A percentile compares a stretch with the other conserved stretches of the same genome.
Evolutionary conservation across 495 filamentous ascomycete genomes (phyloP).

Genomic region (Talaromyces nanjingensis): DNA sequence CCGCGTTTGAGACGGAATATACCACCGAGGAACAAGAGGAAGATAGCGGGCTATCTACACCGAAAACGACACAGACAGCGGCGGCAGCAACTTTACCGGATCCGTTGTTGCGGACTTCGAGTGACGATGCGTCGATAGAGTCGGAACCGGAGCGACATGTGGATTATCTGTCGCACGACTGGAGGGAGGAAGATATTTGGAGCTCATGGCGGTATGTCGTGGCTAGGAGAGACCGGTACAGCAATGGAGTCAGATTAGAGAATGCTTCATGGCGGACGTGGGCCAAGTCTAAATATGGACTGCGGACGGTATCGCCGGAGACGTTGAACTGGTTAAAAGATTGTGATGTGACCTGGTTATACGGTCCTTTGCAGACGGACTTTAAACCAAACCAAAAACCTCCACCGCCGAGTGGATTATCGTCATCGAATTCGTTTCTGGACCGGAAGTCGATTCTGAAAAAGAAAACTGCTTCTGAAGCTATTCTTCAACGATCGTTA

Average conservation of each 20-base stretch:
- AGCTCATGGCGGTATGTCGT: slow-evolving; percentile 92
- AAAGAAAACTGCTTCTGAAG: slow-evolving; percentile 91
- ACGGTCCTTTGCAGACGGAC: slow-evolving; percentile 80
- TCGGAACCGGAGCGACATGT: slow-evolving; percentile 83
- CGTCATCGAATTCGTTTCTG: slow-evolving; percentile 74
- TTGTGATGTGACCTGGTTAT: slow-evolving; percentile 95
- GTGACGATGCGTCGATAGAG: slow-evolving; percentile 76
- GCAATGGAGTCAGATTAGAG: slow-evolving; percentile 74
- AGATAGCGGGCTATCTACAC: not conserved
- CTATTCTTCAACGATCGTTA: slow-evolving; percentile 86
- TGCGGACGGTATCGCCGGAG: slow-evolving; percentile 83
- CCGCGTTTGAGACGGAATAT: slow-evolving; percentile 48
- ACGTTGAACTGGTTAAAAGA: slow-evolving; percentile 95
- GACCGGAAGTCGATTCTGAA: slow-evolving; percentile 92
- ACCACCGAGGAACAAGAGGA: slow-evolving; percentile 24
- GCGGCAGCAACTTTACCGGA: slow-evolving; percentile 18
- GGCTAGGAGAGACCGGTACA: slow-evolving; percentile 66
- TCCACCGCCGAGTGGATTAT: slow-evolving; percentile 55
- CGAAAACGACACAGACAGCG: slow-evolving; percentile 31
- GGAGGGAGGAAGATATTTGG: slow-evolving; percentile 98
- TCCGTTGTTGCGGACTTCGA: slow-evolving; percentile 42
- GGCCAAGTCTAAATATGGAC: slow-evolving; percentile 79
- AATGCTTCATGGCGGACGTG: slow-evolving; percentile 99
- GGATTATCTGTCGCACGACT: slow-evolving; percentile 92
- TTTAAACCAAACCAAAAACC: slow-evolving; percentile 28